A percentile compares a stretch with the other conserved stretches of the same genome.
Conservation (phyloP, 140 eudicot species). For the Ambrosia hybrid region DNA sequence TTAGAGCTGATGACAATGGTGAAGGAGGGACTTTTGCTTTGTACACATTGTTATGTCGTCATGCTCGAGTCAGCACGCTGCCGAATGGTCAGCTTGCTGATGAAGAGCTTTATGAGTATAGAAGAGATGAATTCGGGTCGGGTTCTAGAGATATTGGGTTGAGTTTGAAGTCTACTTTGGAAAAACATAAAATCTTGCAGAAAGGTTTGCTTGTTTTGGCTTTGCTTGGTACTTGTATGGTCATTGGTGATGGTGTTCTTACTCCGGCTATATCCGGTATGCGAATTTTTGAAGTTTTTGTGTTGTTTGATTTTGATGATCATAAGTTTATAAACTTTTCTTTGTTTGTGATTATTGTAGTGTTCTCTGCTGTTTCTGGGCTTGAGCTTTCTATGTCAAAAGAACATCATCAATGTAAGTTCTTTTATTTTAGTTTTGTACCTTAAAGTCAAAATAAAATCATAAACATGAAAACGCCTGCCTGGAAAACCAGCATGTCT, state of each 20-base stretch:
- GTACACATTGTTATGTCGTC: slow-evolving; percentile 83
- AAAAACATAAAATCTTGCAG: slow-evolving; percentile 67
- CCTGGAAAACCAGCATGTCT: too few species aligned
- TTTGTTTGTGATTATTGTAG: slow-evolving; percentile 47
- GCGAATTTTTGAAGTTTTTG: background rate
- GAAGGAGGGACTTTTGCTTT: slow-evolving; percentile 98
- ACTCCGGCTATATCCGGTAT: slow-evolving; percentile 96
- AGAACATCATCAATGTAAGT: slow-evolving; percentile 81
- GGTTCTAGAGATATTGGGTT: slow-evolving; percentile 44
- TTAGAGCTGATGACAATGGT: slow-evolving; percentile 95
- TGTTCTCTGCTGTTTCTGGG: slow-evolving; percentile 92
- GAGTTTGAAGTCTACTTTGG: slow-evolving; percentile 62
- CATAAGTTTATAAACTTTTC: background rate
- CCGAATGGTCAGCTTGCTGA: slow-evolving; percentile 93
- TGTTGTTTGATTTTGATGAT: slow-evolving; percentile 17
- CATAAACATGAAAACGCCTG: too few species aligned
- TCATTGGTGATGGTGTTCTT: slow-evolving; percentile 94
- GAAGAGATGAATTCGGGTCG: slow-evolving; percentile 49
- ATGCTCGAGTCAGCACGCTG: slow-evolving; percentile 81
- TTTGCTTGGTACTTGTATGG: slow-evolving; percentile 96
- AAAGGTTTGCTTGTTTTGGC: slow-evolving; percentile 69
- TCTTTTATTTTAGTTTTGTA: background rate
- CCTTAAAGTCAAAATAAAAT: background rate
- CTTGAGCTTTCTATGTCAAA: slow-evolving; percentile 79
- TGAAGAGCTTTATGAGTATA: slow-evolving; percentile 77